phyloP scores from a whole-genome alignment of 1,284 basidiomycete species.

The Ganoderma lingzhi region DNA sequence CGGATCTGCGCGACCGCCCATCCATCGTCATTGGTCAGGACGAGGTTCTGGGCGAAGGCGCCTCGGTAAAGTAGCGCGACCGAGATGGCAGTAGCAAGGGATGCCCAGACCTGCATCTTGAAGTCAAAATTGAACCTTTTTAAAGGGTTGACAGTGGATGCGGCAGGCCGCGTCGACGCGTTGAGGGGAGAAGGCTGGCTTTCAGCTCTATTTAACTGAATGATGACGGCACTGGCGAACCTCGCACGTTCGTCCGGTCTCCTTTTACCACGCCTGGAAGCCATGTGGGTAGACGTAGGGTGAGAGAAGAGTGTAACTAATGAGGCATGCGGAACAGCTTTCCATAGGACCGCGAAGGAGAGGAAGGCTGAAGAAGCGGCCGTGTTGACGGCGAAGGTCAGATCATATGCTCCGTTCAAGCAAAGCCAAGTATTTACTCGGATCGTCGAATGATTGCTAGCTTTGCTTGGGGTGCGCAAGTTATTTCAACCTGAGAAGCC shows the following conservation, averaged over 20 bases:
- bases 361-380: not conserved
- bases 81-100: constrained; percentile 9
- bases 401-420: not conserved
- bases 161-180: not conserved
- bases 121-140: not conserved
- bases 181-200: not conserved
- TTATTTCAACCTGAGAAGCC: too few relatives aligned
- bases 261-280: not conserved
- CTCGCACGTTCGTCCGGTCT: not conserved
- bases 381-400: not conserved
- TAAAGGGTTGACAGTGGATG: too few relatives aligned
- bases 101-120: constrained; percentile 14
- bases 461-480: too few relatives aligned
- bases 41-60: constrained; percentile 29
- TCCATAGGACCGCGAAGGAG: not conserved
- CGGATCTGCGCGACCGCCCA: constrained; percentile 61
- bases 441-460: too few relatives aligned
- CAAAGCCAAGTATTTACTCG: not conserved
- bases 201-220: not conserved
- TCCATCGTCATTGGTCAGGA: constrained; percentile 58
- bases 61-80: constrained; percentile 1
- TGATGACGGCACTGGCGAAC: not conserved
- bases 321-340: not conserved
- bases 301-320: not conserved
- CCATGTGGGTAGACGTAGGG: not conserved